Evolutionary conservation across 202 grass and related monocot species (phyloP).

Genomic region (Saccharum hybrid): DNA sequence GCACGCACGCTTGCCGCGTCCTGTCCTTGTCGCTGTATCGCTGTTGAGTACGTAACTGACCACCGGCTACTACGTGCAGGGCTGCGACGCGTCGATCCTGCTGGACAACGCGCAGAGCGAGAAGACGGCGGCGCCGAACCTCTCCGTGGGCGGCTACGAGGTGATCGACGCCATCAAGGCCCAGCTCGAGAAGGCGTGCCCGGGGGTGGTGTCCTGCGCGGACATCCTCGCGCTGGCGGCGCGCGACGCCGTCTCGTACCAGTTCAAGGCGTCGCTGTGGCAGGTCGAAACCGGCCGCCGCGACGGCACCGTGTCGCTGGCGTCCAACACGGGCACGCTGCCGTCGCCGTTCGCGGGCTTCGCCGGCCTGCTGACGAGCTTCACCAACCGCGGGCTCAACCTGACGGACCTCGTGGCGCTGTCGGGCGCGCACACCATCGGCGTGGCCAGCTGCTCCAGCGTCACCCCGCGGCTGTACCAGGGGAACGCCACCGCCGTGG

Average conservation of each 20-base stretch:
- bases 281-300: slow-evolving; percentile 74
- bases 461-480: slow-evolving; percentile 67
- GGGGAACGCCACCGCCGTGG: slow-evolving; percentile 52
- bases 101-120: too few relatives aligned
- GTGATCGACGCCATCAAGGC: slow-evolving; percentile 75
- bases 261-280: slow-evolving; percentile 69
- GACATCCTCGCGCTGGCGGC: slow-evolving; percentile 72
- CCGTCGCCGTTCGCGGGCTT: slow-evolving; percentile 58
- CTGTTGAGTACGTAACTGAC: background rate
- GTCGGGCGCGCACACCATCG: slow-evolving; percentile 84
- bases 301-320: slow-evolving; percentile 55
- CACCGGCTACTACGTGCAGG: background rate
- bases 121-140: slow-evolving; percentile 62
- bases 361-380: slow-evolving; percentile 39
- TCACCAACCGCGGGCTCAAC: slow-evolving; percentile 51
- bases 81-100: too few relatives aligned
- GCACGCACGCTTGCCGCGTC: too few relatives aligned
- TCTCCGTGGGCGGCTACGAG: slow-evolving; percentile 58
- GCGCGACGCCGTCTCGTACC: slow-evolving; percentile 73
- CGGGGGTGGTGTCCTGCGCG: slow-evolving; percentile 72
- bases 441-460: slow-evolving; percentile 67
- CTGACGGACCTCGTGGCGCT: slow-evolving; percentile 75
- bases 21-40: too few relatives aligned
- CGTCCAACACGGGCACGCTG: slow-evolving; percentile 40
- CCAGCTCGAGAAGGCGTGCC: slow-evolving; percentile 62